Base-by-base conservation (phyloP, 768 basidiomycete species). In the Suillus hirtellus region DNA sequence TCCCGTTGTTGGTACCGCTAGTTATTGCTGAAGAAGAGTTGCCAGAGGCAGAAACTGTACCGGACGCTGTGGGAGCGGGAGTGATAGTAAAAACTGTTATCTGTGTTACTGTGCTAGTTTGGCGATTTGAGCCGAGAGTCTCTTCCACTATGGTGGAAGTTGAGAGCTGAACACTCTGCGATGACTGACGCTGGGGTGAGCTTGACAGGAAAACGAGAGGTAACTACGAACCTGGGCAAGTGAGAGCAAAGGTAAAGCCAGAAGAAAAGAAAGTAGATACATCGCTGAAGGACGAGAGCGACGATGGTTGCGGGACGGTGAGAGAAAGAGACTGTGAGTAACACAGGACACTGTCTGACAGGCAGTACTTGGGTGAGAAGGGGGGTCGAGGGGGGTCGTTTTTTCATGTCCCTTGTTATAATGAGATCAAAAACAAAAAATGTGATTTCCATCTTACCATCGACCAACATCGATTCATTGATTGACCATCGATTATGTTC, bases 51-150 rank as follows among this genome's bases (percentile, higher is more conserved):
- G 67, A 68, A 44, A 54, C 55, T 4, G 72, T 65, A 35, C 64
- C 69, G 19, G 65, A 61, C 11, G 66, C 65, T 7, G 72, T 64
- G 17, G 64, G 61, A 34, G 75, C 65, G 27, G 73, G 73, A 19
- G 84, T 82, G 44, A 83, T 75, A 17, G 87, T 82, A 66, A 85
- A 69, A 62, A 85, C 76, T 44, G 77, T 66, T 27, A 85, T 74
- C 34, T 74, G 68, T 1, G 80, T 77, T 62, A 75, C 67, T 40
- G 83, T 82, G 61, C 75, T 80, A 21, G 69, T 61, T 66, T 76
- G 75, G 53, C 80, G 79, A 70, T 83, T 72, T 62, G 82, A 68
- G 66, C 71, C 80, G 12, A 81, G 61, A 8, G 74, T 77, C 31
- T 77, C 17, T 43, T 35, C 42, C 19, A 64, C 8, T 42, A 47